A percentile compares a stretch with the other conserved stretches of the same genome.
Conservation (phyloP, 1,284 basidiomycete genomes). For the Trichosporon faecale region DNA sequence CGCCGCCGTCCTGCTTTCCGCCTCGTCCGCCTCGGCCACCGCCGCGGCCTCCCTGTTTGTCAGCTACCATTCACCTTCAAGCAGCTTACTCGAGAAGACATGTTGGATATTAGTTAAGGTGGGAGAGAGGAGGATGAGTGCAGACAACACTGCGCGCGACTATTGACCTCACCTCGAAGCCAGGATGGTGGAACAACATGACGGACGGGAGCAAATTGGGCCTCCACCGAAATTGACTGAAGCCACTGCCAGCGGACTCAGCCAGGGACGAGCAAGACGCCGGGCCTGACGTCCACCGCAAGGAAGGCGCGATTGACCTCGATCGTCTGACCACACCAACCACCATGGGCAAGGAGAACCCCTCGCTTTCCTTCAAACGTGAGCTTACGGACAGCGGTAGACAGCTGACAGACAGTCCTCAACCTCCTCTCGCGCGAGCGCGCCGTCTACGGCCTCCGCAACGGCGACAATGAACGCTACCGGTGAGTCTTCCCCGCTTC, state of each 20-base stretch:
- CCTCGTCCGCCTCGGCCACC: conserved; percentile 41
- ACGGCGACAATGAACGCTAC: conserved; percentile 81
- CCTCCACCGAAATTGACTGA: conserved; percentile 1
- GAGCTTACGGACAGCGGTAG: conserved; percentile 7
- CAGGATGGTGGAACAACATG: conserved; percentile 1
- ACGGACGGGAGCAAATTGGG: background rate
- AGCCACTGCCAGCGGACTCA: background rate
- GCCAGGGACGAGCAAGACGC: background rate
- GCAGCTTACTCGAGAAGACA: conserved; percentile 27
- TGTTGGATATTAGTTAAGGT: conserved; percentile 4
- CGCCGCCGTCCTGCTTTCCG: conserved; percentile 44
- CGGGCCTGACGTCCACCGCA: background rate
- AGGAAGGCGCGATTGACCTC: background rate
- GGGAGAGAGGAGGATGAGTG: background rate
- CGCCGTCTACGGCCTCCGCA: conserved; percentile 83
- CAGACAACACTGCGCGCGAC: background rate
- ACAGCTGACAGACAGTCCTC: conserved; percentile 29
- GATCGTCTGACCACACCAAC: background rate
- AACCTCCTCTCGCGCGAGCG: conserved; percentile 71
- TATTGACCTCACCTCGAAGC: background rate
- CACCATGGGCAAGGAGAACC: conserved; percentile 7
- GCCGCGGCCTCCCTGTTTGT: conserved; percentile 27
- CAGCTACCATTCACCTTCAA: background rate
- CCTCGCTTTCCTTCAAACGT: conserved; percentile 45
- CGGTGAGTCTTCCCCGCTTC: conserved; percentile 55